phyloP scores from a whole-genome alignment of 306 rosid genomes.

The Crataegus laevigata region DNA sequence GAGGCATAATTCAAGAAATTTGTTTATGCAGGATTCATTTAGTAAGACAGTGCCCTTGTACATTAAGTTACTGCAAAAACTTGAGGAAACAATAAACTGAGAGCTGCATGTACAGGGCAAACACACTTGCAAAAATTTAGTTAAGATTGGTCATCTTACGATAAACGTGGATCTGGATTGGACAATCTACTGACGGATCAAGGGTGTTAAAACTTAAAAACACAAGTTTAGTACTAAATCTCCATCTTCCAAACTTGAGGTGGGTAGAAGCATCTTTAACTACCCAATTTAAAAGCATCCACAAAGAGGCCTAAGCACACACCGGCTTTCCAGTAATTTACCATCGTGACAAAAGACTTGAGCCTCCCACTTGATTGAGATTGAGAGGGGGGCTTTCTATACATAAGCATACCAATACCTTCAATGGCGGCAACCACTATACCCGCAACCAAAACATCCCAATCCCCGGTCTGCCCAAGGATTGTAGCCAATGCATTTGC shows the following conservation, averaged over 20 bases:
- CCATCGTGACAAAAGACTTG: constrained; percentile 60
- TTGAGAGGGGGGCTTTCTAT: constrained; percentile 48
- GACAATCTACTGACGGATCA: not conserved
- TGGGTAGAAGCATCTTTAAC: constrained; percentile 28
- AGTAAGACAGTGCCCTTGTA: not conserved
- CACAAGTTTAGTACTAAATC: not conserved
- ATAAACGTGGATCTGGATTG: not conserved
- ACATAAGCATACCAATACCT: constrained; percentile 90
- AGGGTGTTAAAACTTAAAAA: not conserved
- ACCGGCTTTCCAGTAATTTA: constrained; percentile 97
- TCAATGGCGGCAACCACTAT: constrained; percentile 90
- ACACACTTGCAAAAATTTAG: not conserved
- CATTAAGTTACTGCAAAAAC: not conserved
- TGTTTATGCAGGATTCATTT: not conserved
- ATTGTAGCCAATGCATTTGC: constrained; percentile 94
- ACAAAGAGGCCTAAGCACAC: constrained; percentile 95
- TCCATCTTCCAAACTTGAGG: not conserved
- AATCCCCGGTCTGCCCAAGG: constrained; percentile 95
- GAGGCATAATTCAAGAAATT: not conserved
- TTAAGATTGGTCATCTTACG: not conserved
- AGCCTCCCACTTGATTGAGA: constrained; percentile 51
- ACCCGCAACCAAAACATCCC: constrained; percentile 98
- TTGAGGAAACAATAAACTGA: not conserved
- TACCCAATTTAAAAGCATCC: constrained; percentile 93
- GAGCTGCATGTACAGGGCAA: not conserved